phyloP scores from a whole-genome alignment of 2,329 filamentous ascomycete species.

The Cephalotrichum gorgonifer region DNA sequence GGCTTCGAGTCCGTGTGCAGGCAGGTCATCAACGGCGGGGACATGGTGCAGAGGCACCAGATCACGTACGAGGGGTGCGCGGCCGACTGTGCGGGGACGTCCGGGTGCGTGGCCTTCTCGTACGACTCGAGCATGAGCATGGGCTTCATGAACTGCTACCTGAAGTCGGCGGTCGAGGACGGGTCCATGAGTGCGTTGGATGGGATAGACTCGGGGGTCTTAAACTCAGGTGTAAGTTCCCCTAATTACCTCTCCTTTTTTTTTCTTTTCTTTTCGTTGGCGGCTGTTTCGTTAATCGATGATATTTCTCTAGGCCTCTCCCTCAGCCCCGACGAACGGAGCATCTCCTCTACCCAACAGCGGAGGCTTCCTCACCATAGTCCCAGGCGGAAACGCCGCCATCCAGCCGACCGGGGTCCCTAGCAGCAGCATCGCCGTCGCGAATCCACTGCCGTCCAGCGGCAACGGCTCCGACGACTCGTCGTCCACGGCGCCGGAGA shows the following conservation, averaged over 20 bases:
- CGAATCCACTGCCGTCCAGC: background rate
- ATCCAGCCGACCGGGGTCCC: background rate
- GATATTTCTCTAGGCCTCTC: background rate
- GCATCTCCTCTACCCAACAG: background rate
- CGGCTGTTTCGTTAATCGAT: background rate
- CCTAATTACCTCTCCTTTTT: background rate
- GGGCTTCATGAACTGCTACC: slow-evolving; percentile 7
- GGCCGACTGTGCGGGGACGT: background rate
- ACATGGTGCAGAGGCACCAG: slow-evolving; percentile 4
- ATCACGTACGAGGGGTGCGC: slow-evolving; percentile 4
- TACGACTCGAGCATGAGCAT: background rate
- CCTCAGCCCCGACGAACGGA: background rate
- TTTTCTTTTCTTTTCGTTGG: background rate
- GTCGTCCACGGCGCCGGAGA: background rate
- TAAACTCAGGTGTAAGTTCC: slow-evolving; percentile 2
- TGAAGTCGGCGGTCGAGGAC: background rate
- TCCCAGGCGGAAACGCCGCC: background rate
- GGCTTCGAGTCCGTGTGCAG: slow-evolving; percentile 3
- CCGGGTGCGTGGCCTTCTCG: slow-evolving; percentile 2
- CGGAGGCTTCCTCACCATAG: slow-evolving; percentile 1
- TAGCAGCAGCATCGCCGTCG: too few species aligned
- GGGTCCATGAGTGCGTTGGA: background rate
- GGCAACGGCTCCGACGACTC: background rate
- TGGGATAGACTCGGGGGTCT: slow-evolving; percentile 3
- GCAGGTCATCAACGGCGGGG: slow-evolving; percentile 1